Evolutionary conservation across 352 stramenopile species (phyloP).

Genomic region (Pythium biforme): DNA sequence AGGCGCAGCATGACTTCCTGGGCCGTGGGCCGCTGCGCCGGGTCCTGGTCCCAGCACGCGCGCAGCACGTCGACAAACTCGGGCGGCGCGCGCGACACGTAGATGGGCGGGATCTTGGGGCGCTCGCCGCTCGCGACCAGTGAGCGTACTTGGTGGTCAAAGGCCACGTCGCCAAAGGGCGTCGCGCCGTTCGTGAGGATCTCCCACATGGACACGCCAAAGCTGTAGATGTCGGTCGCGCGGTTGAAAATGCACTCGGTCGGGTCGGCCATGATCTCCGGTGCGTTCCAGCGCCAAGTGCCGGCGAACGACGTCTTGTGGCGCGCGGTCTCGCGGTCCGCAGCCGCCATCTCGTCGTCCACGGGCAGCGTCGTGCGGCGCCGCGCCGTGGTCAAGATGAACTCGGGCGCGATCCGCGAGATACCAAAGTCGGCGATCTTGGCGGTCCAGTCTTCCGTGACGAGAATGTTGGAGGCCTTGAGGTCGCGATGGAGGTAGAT

Average conservation of each 20-base stretch:
- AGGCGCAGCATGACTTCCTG: constrained; percentile 71
- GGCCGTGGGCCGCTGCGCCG: constrained; percentile 44
- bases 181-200: constrained; percentile 66
- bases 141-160: constrained; percentile 66
- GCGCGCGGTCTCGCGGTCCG: constrained; percentile 39
- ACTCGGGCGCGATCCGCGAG: constrained; percentile 69
- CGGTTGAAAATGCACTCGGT: constrained; percentile 68
- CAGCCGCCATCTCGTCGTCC: constrained; percentile 24
- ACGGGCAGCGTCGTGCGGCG: constrained; percentile 18
- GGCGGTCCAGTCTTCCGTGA: constrained; percentile 69
- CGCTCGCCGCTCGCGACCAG: constrained; percentile 57
- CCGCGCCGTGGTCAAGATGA: constrained; percentile 46
- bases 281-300: constrained; percentile 75
- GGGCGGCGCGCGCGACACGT: constrained; percentile 43
- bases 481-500: constrained; percentile 77
- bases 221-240: constrained; percentile 77
- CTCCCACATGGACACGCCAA: constrained; percentile 66
- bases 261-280: constrained; percentile 69
- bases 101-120: constrained; percentile 45
- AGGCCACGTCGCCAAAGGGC: constrained; percentile 61
- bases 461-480: constrained; percentile 74
- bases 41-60: constrained; percentile 59
- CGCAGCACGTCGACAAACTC: constrained; percentile 69
- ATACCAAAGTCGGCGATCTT: constrained; percentile 80
- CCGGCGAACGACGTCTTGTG: constrained; percentile 58